Base-by-base conservation (phyloP, 2,329 filamentous ascomycete species). In the Aspergillus viridinutans region DNA sequence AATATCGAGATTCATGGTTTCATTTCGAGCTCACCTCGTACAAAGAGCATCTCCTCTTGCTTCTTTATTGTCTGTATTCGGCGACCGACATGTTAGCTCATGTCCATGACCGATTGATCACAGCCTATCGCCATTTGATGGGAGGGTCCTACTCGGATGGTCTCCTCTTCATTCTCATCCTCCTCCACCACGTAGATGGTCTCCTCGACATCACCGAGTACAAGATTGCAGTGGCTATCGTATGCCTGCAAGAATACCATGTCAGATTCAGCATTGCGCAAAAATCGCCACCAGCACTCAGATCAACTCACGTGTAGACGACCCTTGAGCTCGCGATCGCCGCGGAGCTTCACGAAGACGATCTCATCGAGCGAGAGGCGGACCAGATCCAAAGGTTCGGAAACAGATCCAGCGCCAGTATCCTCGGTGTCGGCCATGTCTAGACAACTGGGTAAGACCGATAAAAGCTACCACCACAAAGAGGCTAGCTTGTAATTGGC, bases 21-120 rank as follows among this genome's bases (percentile, higher is more conserved):
- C 21, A 3, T 25, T 52, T 26, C 23, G 17, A n/a, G 74, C 83
- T 61, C 78, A 93, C 92, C 93, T 90, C 94, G 83, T 57, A 99
- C 93, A 74, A 99, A 99, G 21, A 99, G 80, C 94, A 99, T 99
- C 74, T 97, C 94, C 47, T 92, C 95, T 75, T 97, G 95, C 78
- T 96, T 96, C 79, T 93, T 96, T 61, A 94, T 86, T 14, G 92
- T 96, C 90, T 96, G 61, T 14, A 52, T 32, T 45, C 42, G 49
- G 26, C 25, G n/a, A 9, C 47, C 32, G 38, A 49, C 21, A 50
- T 3, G 50, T 65, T 59, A 65, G 64, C 53, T 29, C 51, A 32
- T 14, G 9, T 29, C 14, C 14, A 29, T n/a, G 2, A 12, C 49
- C 28, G 35, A 10, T 10, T 45, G 26, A 60, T 38, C 49, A 12